Evolutionary conservation across 805 yeast species (phyloP).

Genomic region (Metschnikowia dekortorum): DNA sequence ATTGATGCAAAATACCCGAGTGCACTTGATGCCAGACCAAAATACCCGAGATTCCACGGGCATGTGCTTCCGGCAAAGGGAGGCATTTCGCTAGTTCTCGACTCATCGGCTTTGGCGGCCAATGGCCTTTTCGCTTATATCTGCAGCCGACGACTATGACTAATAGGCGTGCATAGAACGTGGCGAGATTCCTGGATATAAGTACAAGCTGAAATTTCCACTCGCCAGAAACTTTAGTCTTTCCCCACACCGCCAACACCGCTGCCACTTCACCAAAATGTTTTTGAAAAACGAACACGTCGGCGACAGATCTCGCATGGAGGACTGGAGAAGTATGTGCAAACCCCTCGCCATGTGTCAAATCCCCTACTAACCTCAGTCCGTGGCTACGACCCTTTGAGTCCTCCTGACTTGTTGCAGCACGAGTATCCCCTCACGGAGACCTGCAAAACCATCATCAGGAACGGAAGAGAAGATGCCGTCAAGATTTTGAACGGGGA

Average conservation of each 20-base stretch:
- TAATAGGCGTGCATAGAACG: not conserved
- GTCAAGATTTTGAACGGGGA: conserved; percentile 65
- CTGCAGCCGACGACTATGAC: conserved; percentile 1
- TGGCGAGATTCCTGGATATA: conserved; percentile 2
- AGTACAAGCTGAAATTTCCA: not conserved
- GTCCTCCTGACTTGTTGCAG: conserved; percentile 88
- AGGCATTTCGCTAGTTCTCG: no score
- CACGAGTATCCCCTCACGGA: conserved; percentile 70
- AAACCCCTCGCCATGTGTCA: not conserved
- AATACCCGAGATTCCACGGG: no score
- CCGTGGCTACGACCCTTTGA: conserved; percentile 88
- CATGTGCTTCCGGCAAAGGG: no score
- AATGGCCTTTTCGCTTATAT: not conserved
- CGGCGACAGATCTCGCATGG: conserved; percentile 75
- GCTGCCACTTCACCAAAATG: conserved; percentile 41
- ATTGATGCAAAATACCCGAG: not conserved
- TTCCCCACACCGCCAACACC: not conserved
- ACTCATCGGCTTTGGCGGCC: no score
- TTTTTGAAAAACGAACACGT: conserved; percentile 78
- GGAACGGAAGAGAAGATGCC: conserved; percentile 74
- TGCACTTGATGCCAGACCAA: no score
- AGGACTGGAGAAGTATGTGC: conserved; percentile 48
- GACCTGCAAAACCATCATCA: conserved; percentile 56
- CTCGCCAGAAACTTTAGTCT: not conserved
- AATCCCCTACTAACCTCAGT: conserved; percentile 24